Percentiles rank a stretch among this genome's conserved stretches.
Evolutionary conservation across 306 rosid species (phyloP).

Genomic region (Calophaca sinica): DNA sequence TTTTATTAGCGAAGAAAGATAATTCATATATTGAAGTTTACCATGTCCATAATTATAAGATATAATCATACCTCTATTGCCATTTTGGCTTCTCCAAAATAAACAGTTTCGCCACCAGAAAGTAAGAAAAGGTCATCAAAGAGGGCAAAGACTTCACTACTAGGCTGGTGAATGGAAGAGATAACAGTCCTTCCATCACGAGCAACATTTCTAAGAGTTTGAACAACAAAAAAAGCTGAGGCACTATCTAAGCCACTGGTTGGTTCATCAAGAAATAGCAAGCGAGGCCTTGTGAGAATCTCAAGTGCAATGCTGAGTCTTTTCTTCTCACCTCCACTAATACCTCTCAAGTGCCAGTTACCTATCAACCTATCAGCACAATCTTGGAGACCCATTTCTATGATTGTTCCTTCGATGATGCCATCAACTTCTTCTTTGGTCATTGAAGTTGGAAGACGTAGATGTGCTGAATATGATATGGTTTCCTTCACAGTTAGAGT

Average conservation of each 20-base stretch:
- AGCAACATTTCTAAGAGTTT: conserved; percentile 77
- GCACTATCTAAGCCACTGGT: conserved; percentile 95
- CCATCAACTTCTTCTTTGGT: conserved; percentile 58
- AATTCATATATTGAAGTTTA: no score
- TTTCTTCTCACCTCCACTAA: conserved; percentile 93
- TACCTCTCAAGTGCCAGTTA: conserved; percentile 83
- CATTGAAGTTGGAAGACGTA: conserved; percentile 70
- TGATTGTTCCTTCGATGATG: conserved; percentile 74
- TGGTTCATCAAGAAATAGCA: conserved; percentile 86
- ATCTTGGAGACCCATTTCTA: conserved; percentile 90
- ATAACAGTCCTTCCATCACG: conserved; percentile 82
- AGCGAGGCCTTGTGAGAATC: conserved; percentile 77
- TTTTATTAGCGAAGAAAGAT: no score
- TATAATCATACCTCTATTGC: conserved; percentile 65
- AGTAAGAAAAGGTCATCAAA: conserved; percentile 87
- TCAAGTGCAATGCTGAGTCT: conserved; percentile 87
- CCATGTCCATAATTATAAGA: no score
- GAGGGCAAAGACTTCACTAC: conserved; percentile 87
- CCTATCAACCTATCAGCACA: conserved; percentile 80
- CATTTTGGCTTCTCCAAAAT: conserved; percentile 81
- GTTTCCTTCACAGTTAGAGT: conserved; percentile 80
- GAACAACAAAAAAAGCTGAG: conserved; percentile 82
- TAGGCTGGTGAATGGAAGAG: conserved; percentile 88
- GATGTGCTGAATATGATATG: conserved; percentile 69
- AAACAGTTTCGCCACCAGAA: conserved; percentile 84